phyloP scores from a whole-genome alignment of 2,329 filamentous ascomycete species.

The Lachnellula willkommii region DNA sequence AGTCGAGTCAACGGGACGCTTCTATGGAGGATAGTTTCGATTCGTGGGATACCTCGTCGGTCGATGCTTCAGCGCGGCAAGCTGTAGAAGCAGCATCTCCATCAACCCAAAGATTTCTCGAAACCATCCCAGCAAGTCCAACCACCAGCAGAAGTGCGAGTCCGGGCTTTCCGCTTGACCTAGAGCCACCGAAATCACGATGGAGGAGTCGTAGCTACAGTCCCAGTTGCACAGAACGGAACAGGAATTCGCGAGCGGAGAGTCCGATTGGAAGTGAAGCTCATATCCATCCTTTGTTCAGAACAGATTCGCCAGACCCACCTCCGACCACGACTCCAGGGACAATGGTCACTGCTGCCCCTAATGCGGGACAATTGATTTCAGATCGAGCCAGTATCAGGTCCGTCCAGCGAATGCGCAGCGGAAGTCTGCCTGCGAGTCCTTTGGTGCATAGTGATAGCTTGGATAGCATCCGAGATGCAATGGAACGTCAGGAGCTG shows the following conservation, averaged over 20 bases:
- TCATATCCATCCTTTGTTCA: constrained; percentile 74
- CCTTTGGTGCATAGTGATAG: constrained; percentile 48
- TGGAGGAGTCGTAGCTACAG: constrained; percentile 29
- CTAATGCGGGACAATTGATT: constrained; percentile 61
- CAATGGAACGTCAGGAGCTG: constrained; percentile 28
- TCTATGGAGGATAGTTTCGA: constrained; percentile 60
- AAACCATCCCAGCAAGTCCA: constrained; percentile 66
- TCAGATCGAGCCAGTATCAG: constrained; percentile 47
- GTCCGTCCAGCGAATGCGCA: constrained; percentile 49
- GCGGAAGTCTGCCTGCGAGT: constrained; percentile 48
- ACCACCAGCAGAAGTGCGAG: constrained; percentile 60
- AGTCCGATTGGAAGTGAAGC: constrained; percentile 46
- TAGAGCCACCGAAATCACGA: constrained; percentile 42
- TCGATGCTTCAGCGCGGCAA: constrained; percentile 58
- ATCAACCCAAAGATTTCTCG: constrained; percentile 46
- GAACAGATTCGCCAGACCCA: constrained; percentile 64
- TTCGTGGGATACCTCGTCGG: constrained; percentile 67
- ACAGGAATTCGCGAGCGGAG: constrained; percentile 8
- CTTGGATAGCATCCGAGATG: constrained; percentile 38
- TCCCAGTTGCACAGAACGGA: constrained; percentile 20
- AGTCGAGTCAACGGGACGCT: constrained; percentile 35
- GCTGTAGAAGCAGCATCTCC: constrained; percentile 42
- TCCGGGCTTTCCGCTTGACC: constrained; percentile 54
- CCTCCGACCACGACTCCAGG: constrained; percentile 62
- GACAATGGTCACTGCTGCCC: constrained; percentile 66